phyloP scores from a whole-genome alignment of 495 filamentous ascomycete species.

The Entonaema liquescens region DNA sequence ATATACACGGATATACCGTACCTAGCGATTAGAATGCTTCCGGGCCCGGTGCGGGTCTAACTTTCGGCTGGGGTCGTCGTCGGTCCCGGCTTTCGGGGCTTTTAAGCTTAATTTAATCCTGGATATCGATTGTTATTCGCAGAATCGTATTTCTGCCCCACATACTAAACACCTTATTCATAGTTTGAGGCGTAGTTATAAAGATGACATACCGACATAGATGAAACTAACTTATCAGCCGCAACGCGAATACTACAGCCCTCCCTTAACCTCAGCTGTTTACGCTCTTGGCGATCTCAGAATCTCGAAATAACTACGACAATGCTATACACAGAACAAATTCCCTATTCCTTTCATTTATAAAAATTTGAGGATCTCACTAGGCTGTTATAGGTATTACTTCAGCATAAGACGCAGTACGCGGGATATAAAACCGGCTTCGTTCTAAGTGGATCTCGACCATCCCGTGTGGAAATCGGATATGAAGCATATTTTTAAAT shows the following conservation, averaged over 20 bases:
- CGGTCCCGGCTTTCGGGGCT: not conserved
- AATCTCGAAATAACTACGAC: not conserved
- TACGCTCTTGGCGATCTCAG: not conserved
- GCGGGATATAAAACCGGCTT: not conserved
- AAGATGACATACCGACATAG: not conserved
- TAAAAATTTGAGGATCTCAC: no score
- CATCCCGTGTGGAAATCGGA: not conserved
- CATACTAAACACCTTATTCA: not conserved
- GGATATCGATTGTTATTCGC: not conserved
- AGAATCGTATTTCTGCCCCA: not conserved
- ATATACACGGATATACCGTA: not conserved
- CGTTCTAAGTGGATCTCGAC: not conserved
- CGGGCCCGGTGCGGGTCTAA: not conserved
- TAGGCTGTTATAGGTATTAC: no score
- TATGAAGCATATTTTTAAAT: not conserved
- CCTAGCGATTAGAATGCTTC: not conserved
- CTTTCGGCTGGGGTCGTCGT: not conserved
- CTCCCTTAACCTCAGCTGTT: not conserved
- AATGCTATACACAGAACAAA: not conserved
- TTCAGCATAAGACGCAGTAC: not conserved
- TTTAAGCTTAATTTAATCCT: not conserved
- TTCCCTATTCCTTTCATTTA: not conserved
- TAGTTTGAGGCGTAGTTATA: not conserved
- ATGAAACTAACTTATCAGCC: not conserved
- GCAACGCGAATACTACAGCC: not conserved